Conservation (phyloP, 2,329 filamentous ascomycete species). For the Bisporella sp. region DNA sequence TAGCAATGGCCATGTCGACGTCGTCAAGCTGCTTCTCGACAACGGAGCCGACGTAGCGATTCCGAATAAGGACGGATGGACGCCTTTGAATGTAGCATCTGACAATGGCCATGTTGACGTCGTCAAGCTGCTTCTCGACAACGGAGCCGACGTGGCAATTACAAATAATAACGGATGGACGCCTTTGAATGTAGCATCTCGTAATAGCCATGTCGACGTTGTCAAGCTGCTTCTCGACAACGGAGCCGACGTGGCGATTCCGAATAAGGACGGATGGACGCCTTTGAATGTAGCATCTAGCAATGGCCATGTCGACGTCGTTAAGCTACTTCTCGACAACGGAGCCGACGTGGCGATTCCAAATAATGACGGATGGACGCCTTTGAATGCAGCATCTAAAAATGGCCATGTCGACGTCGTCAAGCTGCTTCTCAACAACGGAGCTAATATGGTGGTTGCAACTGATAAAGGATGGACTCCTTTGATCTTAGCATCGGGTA, state of each 20-base stretch:
- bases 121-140: background rate
- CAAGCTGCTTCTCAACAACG: background rate
- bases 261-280: background rate
- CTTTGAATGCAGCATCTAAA: background rate
- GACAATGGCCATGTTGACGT: background rate
- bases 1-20: no score
- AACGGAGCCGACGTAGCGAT: no score
- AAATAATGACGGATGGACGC: background rate
- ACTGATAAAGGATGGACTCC: background rate
- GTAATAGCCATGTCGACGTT: no score
- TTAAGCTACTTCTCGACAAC: no score
- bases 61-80: no score
- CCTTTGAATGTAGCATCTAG: conserved; percentile 1
- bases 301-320: no score
- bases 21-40: no score
- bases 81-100: no score
- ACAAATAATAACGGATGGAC: conserved; percentile 1
- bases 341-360: background rate
- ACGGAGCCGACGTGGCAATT: background rate
- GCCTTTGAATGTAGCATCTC: no score
- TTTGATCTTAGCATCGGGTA: background rate
- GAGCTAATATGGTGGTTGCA: background rate
- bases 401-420: conserved; percentile 1
- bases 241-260: no score
- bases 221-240: no score